Conservation (phyloP, 257 asterid species). For the Forsythia suspensa region DNA sequence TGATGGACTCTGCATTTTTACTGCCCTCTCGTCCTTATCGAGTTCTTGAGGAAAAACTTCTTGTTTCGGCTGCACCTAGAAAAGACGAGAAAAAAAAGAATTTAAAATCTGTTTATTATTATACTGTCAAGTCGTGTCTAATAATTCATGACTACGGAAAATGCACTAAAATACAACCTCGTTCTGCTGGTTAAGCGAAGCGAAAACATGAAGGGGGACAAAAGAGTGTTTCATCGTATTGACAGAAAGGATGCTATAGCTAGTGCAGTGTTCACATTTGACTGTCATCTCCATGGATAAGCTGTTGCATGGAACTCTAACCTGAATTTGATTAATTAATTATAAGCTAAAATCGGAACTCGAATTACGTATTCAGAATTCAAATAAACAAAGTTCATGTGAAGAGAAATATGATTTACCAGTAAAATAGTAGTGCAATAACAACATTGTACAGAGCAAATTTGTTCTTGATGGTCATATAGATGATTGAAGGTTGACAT, state of each 20-base stretch:
- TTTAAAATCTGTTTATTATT: neutral
- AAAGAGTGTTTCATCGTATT: too few species aligned
- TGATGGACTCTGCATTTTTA: constrained; percentile 15
- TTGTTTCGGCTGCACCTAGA: constrained; percentile 24
- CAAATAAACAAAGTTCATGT: neutral
- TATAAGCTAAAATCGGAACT: neutral
- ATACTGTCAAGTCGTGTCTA: neutral
- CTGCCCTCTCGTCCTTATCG: constrained; percentile 15
- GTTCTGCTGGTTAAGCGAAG: too few species aligned
- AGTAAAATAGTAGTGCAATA: constrained; percentile 71
- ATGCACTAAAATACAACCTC: too few species aligned
- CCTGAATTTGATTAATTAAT: constrained; percentile 41
- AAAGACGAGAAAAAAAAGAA: neutral
- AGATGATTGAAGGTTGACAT: constrained; percentile 45
- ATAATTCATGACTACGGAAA: too few species aligned
- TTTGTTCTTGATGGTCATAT: constrained; percentile 50
- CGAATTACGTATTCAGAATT: neutral
- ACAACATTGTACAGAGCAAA: constrained; percentile 77
- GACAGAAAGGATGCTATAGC: too few species aligned
- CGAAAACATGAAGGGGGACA: too few species aligned
- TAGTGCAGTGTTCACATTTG: constrained; percentile 72
- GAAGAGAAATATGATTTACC: constrained; percentile 32
- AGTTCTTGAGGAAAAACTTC: constrained; percentile 32
- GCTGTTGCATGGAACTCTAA: constrained; percentile 68
- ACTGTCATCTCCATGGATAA: constrained; percentile 59